Evolutionary conservation across 1,284 basidiomycete genomes (phyloP).

Genomic region (Boletus smithii): DNA sequence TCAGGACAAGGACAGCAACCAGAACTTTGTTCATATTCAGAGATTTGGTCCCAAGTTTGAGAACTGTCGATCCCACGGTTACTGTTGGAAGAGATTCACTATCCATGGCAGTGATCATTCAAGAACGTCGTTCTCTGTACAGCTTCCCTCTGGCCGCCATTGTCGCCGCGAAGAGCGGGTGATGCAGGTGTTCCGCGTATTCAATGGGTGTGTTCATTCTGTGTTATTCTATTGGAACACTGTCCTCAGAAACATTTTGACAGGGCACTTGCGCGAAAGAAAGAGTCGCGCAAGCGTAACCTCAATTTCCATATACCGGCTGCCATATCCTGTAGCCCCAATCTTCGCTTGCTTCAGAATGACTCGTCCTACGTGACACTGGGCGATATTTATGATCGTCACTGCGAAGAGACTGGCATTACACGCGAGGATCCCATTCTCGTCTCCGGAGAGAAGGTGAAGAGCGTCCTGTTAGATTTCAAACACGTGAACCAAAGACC

Average conservation of each 20-base stretch:
- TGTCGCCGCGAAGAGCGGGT: conserved; percentile 92
- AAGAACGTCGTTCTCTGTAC: conserved; percentile 86
- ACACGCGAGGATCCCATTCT: conserved; percentile 88
- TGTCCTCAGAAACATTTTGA: conserved; percentile 13
- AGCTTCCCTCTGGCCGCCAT: conserved; percentile 84
- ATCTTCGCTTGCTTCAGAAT: conserved; percentile 84
- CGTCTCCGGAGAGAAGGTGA: conserved; percentile 79
- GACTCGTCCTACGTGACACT: conserved; percentile 90
- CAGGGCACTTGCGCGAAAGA: conserved; percentile 82
- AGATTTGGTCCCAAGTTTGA: conserved; percentile 93
- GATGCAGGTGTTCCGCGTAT: conserved; percentile 88
- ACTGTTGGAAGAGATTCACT: conserved; percentile 88
- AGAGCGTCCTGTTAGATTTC: conserved; percentile 63
- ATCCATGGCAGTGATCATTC: conserved; percentile 94
- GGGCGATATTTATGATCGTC: conserved; percentile 92
- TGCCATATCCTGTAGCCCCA: conserved; percentile 82
- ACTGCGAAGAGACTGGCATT: conserved; percentile 77
- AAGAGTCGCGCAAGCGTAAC: conserved; percentile 92
- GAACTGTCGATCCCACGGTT: conserved; percentile 80
- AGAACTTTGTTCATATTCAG: conserved; percentile 88
- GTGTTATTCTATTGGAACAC: background rate
- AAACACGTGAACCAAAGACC: conserved; percentile 47
- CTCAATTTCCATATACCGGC: conserved; percentile 90
- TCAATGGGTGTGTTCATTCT: conserved; percentile 70
- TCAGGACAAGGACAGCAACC: conserved; percentile 92